Base-by-base conservation (phyloP, 352 stramenopile species). In the Hyaloperonospora brassicae region DNA sequence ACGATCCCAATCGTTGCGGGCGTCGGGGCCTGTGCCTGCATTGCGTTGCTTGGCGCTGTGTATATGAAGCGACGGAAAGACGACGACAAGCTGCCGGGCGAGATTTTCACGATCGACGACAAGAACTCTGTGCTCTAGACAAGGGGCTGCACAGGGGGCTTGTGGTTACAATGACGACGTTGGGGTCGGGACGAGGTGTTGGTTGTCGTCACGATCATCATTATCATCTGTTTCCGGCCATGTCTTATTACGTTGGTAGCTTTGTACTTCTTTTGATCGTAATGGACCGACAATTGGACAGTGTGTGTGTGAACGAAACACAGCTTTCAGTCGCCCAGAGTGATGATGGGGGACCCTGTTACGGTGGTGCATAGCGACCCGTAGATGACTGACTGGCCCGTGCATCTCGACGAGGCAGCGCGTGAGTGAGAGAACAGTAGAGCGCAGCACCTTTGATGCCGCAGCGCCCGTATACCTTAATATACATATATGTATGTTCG, bases 51-150 rank as follows among this genome's bases (percentile, higher is more conserved):
- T 13, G 78, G 63, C 2, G 58, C 68, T 22, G 57, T 79, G 8
- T 87, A 87, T 66, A 59, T 79, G 42, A 84, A 83, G 57, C 76
- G 76, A 57, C 64, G 78, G 44, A 71, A 59, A 42, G 47, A 57
- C 31, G 77, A 86, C 56, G 67, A 72, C 24, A 59, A 86, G 50
- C 57, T 71, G 14, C 46, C 42, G n/a, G 63, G 70, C 30, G 78
- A 81, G 51, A 89, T 89, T 58, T 89, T 89, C 63, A 89, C 78
- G 31, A 74, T 89, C 55, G 63, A 71, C 38, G 78, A 89, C 64
- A 84, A 86, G 66, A 82, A 82, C 62, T 89, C 78, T 41, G 78
- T 77, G 25, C 66, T 89, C 65, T 89, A 76, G 78, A 42, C 52
- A n/a, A n/a, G n/a, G 27, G 27, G 27, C 3, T 31, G 41, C 51